Conservation (phyloP, 176 grass and related monocot genomes). For the Guadua angustifolia region DNA sequence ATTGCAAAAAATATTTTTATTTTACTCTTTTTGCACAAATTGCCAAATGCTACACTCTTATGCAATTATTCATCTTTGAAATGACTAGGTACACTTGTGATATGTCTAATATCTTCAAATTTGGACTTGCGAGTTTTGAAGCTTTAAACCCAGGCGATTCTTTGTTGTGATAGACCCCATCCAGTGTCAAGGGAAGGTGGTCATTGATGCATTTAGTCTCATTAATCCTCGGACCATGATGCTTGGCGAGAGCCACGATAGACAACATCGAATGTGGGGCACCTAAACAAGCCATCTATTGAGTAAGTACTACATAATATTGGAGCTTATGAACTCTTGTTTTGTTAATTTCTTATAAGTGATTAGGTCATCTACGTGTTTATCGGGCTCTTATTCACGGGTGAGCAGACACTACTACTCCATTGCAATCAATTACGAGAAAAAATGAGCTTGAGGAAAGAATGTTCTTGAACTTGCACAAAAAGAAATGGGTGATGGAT, state of each 20-base stretch:
- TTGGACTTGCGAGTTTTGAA: slow-evolving; percentile 81
- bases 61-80: not conserved
- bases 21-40: not conserved
- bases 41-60: not conserved
- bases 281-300: slow-evolving; percentile 97
- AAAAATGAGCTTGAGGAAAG: slow-evolving; percentile 99
- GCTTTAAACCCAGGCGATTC: slow-evolving; percentile 96
- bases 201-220: slow-evolving; percentile 96
- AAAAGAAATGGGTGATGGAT: slow-evolving; percentile 99
- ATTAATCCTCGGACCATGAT: slow-evolving; percentile 99
- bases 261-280: slow-evolving; percentile 94
- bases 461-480: slow-evolving; percentile 93
- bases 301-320: slow-evolving; percentile 49
- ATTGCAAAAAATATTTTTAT: not conserved
- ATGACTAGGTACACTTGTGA: not conserved
- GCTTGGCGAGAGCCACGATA: slow-evolving; percentile 96
- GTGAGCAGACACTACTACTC: slow-evolving; percentile 97
- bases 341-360: slow-evolving; percentile 18
- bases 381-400: slow-evolving; percentile 91
- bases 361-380: not conserved
- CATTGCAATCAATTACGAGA: slow-evolving; percentile 95
- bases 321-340: not conserved
- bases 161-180: slow-evolving; percentile 98
- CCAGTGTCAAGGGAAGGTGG: slow-evolving; percentile 98
- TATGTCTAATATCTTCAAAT: slow-evolving; percentile 31